Base-by-base conservation (phyloP, 768 basidiomycete genomes). In the Cystofilobasidium bisporidii region DNA sequence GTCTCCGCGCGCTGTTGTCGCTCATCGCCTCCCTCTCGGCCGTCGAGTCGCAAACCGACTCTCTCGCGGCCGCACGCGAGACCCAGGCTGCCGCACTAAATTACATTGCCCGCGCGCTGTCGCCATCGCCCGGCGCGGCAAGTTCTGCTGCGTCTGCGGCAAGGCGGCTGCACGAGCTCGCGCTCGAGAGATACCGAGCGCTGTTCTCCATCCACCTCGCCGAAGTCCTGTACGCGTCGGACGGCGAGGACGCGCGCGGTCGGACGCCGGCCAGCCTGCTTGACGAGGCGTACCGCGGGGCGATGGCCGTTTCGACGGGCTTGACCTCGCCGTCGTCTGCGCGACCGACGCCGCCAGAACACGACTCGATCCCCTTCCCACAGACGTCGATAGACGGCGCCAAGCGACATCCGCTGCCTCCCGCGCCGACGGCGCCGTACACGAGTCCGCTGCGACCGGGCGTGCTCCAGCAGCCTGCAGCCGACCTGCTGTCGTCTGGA, bases 11-110 rank as follows among this genome's bases (percentile, higher is more conserved):
- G 0, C 59, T 65, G 14, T 11, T 59, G 17, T 36, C 65, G 32
- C 65, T 65, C 48, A 28, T 65, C 56, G 28, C 47, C 5, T 36
- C 58, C 30, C 40, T 65, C 59, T 65, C 65, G 30, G 28, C 57
- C 57, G 26, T 33, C 30, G 53, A 59, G 40, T 65, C 65, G 40
- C 18, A 26, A 33, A 57, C 65, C 0, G 9, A 18, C 43, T 38
- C 65, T 14, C 65, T 65, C 38, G 30, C 30, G 11, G 22, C 30
- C 20, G 65, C 65, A 4, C 41, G 59, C 4, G 17, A n/a, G 11
- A 58, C 57, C 20, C 65, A 65, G 45, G 10, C 18, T 6, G 57
- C 65, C 18, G 43, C 47, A 17, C 65, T 59, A 8, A 33, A 40
- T 22, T 48, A 43, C 41, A 26, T 61, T n/a, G n/a, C 38, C 22